A percentile compares a stretch with the other conserved stretches of the same genome.
Evolutionary conservation across 2,329 filamentous ascomycete species (phyloP).

Genomic region (Cytospora piceae): DNA sequence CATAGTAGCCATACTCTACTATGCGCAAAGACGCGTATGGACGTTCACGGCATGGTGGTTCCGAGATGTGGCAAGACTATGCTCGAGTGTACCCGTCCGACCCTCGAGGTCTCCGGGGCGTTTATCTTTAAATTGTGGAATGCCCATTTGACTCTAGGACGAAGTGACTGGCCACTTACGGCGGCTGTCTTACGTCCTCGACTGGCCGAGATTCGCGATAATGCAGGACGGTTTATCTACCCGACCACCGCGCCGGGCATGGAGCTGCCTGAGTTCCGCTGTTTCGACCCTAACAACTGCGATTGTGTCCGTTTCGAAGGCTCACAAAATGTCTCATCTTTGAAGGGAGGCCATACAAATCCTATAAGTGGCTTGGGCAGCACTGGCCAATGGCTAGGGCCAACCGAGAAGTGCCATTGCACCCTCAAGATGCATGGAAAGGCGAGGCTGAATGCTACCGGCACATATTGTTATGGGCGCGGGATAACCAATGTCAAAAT

Average conservation of each 20-base stretch:
- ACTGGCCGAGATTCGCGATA: background rate
- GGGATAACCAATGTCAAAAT: background rate
- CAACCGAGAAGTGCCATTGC: background rate
- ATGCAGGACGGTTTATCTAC: background rate
- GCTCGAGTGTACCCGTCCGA: background rate
- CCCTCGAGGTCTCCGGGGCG: background rate
- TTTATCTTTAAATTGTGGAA: background rate
- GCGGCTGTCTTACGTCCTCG: background rate
- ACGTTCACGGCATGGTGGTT: background rate
- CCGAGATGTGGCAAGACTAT: background rate
- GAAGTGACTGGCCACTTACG: background rate
- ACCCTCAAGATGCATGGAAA: background rate
- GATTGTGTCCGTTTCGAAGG: background rate
- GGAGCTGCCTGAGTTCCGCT: background rate
- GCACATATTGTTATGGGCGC: background rate
- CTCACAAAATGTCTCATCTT: background rate
- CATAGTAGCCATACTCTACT: background rate
- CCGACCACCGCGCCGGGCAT: background rate
- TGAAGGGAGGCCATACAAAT: background rate
- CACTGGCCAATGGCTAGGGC: background rate
- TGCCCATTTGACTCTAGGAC: slow-evolving; percentile 1
- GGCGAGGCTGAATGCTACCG: background rate
- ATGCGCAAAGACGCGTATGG: background rate
- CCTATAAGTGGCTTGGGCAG: background rate
- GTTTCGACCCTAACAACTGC: slow-evolving; percentile 24